Evolutionary conservation across 768 basidiomycete genomes (phyloP).

Genomic region (Leccinum truebloodii): DNA sequence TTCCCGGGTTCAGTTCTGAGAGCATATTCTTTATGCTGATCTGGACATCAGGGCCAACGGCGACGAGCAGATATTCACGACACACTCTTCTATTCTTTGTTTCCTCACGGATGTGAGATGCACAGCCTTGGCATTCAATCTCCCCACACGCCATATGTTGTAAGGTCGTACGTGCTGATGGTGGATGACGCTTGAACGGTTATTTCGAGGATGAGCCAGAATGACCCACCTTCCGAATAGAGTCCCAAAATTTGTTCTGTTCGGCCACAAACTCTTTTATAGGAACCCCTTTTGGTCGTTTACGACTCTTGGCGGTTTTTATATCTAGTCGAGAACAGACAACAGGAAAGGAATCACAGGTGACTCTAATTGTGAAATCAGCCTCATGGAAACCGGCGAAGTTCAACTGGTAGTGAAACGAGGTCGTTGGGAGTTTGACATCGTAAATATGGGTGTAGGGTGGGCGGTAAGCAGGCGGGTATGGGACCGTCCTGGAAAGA

Average conservation of each 20-base stretch:
- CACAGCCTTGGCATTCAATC: not conserved
- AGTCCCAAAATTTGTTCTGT: not conserved
- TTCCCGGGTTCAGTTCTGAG: not conserved
- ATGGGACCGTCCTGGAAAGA: constrained; percentile 4
- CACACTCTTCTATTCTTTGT: constrained; percentile 8
- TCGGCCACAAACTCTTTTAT: not conserved
- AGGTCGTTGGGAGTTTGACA: not conserved
- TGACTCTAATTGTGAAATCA: not conserved
- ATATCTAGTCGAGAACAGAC: constrained; percentile 1
- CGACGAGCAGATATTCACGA: not conserved
- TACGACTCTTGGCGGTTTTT: not conserved
- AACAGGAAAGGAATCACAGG: accelerated
- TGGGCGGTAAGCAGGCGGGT: too few species aligned
- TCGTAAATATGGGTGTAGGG: not conserved
- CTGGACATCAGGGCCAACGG: not conserved
- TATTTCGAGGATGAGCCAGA: not conserved
- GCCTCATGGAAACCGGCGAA: not conserved
- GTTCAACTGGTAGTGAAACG: not conserved
- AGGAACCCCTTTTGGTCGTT: not conserved
- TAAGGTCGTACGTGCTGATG: constrained; percentile 11
- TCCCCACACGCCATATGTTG: too few species aligned
- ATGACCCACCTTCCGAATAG: constrained; percentile 7
- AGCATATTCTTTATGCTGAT: constrained; percentile 7
- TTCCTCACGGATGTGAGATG: constrained; percentile 4
- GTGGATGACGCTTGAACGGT: not conserved